These are phyloP conservation scores for Verticillium nubilum DNA, from an alignment of 2,329 filamentous ascomycete genomes.

Conservation along the genomic window DNA sequence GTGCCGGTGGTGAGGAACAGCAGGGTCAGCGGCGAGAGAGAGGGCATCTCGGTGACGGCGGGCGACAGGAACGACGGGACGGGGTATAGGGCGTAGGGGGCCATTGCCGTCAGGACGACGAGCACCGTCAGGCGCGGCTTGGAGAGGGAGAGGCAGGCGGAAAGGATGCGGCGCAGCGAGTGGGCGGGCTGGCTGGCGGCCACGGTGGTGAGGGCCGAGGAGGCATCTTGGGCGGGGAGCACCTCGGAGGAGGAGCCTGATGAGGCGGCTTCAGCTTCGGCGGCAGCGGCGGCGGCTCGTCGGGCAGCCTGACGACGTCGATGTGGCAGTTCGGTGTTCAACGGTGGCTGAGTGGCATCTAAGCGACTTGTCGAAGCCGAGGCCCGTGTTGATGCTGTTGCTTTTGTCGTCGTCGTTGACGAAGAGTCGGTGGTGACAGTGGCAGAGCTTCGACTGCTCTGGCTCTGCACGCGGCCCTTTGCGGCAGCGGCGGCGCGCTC, in stretches of 20 bases:
- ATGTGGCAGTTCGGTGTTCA: slow-evolving; percentile 10
- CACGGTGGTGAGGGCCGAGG: slow-evolving; percentile 47
- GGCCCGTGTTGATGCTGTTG: not conserved
- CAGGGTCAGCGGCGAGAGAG: slow-evolving; percentile 83
- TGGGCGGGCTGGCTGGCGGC: slow-evolving; percentile 43
- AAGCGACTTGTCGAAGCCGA: not conserved
- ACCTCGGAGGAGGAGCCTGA: slow-evolving; percentile 11
- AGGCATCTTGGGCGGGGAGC: slow-evolving; percentile 43
- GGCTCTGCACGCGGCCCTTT: slow-evolving; percentile 2
- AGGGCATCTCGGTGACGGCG: slow-evolving; percentile 62
- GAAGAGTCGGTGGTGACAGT: slow-evolving; percentile 5
- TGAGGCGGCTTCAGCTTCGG: not conserved
- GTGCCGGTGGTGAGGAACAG: slow-evolving; percentile 89
- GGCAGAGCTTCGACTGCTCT: not conserved
- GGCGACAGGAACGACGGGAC: slow-evolving; percentile 79
- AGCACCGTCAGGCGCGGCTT: slow-evolving; percentile 92
- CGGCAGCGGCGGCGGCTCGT: slow-evolving; percentile 8
- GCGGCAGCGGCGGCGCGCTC: slow-evolving; percentile 4
- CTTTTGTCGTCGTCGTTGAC: not conserved
- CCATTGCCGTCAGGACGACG: slow-evolving; percentile 85
- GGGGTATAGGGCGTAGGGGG: slow-evolving; percentile 88
- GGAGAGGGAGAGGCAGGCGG: slow-evolving; percentile 83
- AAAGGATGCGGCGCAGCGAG: slow-evolving; percentile 61
- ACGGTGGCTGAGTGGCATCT: slow-evolving; percentile 3
- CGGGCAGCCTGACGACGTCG: slow-evolving; percentile 11